phyloP scores from a whole-genome alignment of 768 basidiomycete species.

The Mycena pura region DNA sequence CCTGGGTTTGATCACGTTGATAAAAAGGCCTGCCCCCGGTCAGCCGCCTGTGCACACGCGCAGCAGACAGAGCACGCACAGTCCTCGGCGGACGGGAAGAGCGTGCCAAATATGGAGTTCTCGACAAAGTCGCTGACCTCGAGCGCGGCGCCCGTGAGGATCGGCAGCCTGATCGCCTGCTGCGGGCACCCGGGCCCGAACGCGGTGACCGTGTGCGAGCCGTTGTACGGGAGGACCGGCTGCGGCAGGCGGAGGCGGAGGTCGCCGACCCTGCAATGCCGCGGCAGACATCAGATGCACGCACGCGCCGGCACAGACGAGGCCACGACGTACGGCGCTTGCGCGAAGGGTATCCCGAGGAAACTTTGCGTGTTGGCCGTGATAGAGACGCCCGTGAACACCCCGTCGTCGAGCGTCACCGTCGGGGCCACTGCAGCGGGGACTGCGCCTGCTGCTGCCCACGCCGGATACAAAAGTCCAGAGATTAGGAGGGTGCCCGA shows the following conservation, averaged over 20 bases:
- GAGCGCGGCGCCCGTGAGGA: slow-evolving; percentile 35
- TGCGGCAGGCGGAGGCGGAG: background rate
- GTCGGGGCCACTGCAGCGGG: slow-evolving; percentile 22
- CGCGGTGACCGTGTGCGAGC: background rate
- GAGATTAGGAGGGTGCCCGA: background rate
- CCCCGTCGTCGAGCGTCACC: slow-evolving; percentile 39
- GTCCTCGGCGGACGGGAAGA: too few species aligned
- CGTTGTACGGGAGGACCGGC: background rate
- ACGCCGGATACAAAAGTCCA: slow-evolving; percentile 5
- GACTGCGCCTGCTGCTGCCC: slow-evolving; percentile 3
- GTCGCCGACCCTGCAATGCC: background rate
- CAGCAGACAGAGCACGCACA: too few species aligned
- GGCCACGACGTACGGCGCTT: background rate
- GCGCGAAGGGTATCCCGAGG: background rate
- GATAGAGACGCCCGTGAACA: slow-evolving; percentile 36
- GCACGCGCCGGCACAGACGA: background rate
- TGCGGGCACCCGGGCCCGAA: background rate
- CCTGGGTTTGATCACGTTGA: too few species aligned
- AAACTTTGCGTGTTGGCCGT: slow-evolving; percentile 27
- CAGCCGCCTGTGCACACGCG: too few species aligned
- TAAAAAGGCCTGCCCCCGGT: too few species aligned
- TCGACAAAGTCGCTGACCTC: slow-evolving; percentile 37
- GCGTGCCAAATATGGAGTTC: slow-evolving; percentile 32
- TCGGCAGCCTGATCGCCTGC: slow-evolving; percentile 33
- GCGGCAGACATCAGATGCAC: background rate